phyloP scores from a whole-genome alignment of 306 rosid genomes.

The Rosa lucieae region DNA sequence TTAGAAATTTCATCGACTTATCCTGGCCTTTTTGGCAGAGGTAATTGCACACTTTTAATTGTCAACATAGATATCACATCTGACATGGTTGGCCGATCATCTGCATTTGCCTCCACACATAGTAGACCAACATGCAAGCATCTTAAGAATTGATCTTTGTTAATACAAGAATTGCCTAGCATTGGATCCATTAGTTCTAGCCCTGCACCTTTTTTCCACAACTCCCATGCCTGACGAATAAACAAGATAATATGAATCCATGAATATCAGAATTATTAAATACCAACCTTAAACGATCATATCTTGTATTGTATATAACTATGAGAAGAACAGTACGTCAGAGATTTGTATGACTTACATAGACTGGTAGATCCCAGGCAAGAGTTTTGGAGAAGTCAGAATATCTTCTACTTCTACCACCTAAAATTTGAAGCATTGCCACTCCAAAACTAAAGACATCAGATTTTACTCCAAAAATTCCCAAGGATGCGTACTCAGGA shows the following conservation, averaged over 20 bases:
- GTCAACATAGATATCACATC: background rate
- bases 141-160: background rate
- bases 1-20: too few species aligned
- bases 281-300: too few species aligned
- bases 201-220: background rate
- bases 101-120: background rate
- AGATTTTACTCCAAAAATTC: too few species aligned
- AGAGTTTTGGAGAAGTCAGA: too few species aligned
- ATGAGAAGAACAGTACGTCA: too few species aligned
- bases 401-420: too few species aligned
- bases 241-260: background rate
- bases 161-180: background rate
- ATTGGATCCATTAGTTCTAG: background rate
- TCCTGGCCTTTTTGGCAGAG: background rate
- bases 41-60: background rate
- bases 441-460: too few species aligned
- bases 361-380: too few species aligned
- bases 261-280: background rate
- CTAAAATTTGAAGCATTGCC: too few species aligned
- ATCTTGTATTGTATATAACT: too few species aligned
- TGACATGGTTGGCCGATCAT: background rate
- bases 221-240: background rate
- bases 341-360: too few species aligned
- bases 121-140: background rate
- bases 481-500: too few species aligned